phyloP scores from a whole-genome alignment of 257 asterid genomes.

The Nicotiana obtusifolia region DNA sequence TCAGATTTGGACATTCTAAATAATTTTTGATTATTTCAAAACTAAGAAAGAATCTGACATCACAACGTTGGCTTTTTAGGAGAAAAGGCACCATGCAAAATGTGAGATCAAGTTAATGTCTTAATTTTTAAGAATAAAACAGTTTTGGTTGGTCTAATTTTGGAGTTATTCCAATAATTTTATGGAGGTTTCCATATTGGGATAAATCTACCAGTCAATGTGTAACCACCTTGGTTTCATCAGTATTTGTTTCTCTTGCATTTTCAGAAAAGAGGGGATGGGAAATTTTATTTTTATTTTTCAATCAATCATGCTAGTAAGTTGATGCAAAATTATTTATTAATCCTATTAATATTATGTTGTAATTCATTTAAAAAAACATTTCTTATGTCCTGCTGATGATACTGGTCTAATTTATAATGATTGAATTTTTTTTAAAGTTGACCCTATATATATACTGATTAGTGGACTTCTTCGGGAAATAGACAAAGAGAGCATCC shows the following conservation, averaged over 20 bases:
- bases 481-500: not conserved
- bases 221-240: no score
- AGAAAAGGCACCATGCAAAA: not conserved
- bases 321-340: not conserved
- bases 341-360: not conserved
- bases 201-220: not conserved
- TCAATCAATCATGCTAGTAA: no score
- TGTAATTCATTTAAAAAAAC: not conserved
- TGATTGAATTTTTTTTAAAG: not conserved
- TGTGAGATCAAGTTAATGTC: not conserved
- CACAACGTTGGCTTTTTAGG: not conserved
- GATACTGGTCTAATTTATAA: not conserved
- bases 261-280: no score
- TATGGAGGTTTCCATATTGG: not conserved
- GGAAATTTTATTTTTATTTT: no score
- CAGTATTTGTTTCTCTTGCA: no score
- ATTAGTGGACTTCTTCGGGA: not conserved
- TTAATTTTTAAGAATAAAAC: not conserved
- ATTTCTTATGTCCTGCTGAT: not conserved
- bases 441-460: not conserved
- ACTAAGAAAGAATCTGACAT: not conserved
- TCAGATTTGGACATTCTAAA: not conserved
- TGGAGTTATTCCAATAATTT: conserved; percentile 2
- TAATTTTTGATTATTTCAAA: not conserved
- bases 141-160: not conserved